phyloP scores from a whole-genome alignment of 2,329 filamentous ascomycete species.

The Erysiphe neolycopersici region DNA sequence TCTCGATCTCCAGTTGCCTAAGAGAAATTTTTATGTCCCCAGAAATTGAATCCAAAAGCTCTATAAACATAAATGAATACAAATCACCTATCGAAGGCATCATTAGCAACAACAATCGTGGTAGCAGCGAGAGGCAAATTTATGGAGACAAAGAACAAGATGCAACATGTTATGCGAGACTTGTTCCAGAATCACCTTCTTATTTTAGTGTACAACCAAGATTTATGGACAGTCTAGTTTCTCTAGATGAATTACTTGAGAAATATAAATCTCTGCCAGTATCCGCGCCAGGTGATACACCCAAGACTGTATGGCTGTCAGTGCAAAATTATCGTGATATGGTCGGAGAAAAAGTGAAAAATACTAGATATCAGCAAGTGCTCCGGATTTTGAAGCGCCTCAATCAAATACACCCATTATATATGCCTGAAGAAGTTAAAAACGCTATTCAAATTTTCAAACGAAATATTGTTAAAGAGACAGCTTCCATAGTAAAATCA shows the following conservation, averaged over 20 bases:
- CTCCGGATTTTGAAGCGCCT: constrained; percentile 51
- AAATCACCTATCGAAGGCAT: too few relatives aligned
- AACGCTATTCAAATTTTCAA: constrained; percentile 42
- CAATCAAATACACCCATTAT: constrained; percentile 56
- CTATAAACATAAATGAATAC: too few relatives aligned
- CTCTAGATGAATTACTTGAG: constrained; percentile 42
- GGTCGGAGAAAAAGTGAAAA: constrained; percentile 45
- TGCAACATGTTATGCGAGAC: constrained; percentile 29
- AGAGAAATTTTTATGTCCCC: too few relatives aligned
- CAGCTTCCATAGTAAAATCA: constrained; percentile 33
- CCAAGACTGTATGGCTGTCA: constrained; percentile 57
- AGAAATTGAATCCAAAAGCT: too few relatives aligned
- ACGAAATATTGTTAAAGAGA: constrained; percentile 44
- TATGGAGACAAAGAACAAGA: background rate
- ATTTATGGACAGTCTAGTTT: constrained; percentile 66
- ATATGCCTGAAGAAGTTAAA: constrained; percentile 45
- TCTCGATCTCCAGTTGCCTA: too few relatives aligned
- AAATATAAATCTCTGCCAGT: constrained; percentile 50
- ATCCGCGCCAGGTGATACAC: constrained; percentile 35
- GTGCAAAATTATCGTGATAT: constrained; percentile 47
- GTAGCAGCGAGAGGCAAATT: too few relatives aligned
- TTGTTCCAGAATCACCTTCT: constrained; percentile 65
- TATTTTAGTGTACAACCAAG: constrained; percentile 74
- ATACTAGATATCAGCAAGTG: constrained; percentile 53
- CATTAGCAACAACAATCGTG: too few relatives aligned